Evolutionary conservation across 2,329 filamentous ascomycete species (phyloP), one percentile per base, ranked within the genome.

Genomic region (Hortaea werneckii): DNA sequence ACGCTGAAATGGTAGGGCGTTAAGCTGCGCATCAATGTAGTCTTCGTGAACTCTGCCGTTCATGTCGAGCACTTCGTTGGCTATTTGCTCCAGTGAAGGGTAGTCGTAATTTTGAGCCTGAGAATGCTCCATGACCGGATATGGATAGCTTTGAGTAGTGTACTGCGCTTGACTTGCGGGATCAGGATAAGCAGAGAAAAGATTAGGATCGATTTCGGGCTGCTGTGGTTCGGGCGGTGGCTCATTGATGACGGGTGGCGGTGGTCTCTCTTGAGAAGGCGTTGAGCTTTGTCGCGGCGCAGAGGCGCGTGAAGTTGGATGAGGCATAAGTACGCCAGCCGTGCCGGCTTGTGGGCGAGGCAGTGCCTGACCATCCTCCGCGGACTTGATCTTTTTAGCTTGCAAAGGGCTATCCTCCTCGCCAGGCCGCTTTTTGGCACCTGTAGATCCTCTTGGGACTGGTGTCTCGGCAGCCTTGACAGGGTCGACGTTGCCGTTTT

Each of bases 401-500:
- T 56, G 54, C 7, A 49, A 43, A 26, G 57, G 55, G 37, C 56
- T 60, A 38, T 50, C 52, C 5, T n/a, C n/a, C n/a, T 65, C 67
- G 5, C 64, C 60, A 37, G 69, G 64, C 32, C 75, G 70, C 49
- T 76, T 73, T 60, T 79, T 80, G 35, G 70, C 65, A n/a, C 70
- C 70, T n/a, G 66, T 67, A 29, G 74, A 73, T 10, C 75, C 77
- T 50, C 78, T 71, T 37, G 78, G 77, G 37, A 80, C 74, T 2
- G 78, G 76, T 26, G 74, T 69, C 57, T 82, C 78, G 42, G 76
- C 75, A 2, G 77, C 76, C 58, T 82, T 82, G 55, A 79, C 62
- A 2, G 78, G 79, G 59, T 83, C 79, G 27, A 82, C 72, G 46
- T 78, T 74, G 42, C 79, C 79, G 52, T 76, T 73, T 53, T 81